Evolutionary conservation across 2,329 filamentous ascomycete genomes (phyloP).

Genomic region (Epichloe sylvatica): DNA sequence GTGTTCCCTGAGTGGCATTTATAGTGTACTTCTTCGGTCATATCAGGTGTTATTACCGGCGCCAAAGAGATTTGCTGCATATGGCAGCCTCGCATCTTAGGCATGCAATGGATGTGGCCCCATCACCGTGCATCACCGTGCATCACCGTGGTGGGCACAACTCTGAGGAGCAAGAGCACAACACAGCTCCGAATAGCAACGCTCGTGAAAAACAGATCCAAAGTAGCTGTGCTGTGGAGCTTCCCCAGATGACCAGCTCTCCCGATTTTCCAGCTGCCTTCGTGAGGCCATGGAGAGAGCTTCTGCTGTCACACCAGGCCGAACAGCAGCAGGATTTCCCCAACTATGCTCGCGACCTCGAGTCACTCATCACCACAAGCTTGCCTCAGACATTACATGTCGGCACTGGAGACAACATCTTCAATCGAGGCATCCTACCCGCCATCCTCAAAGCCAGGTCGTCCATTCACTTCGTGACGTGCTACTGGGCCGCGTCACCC

Average conservation of each 20-base stretch:
- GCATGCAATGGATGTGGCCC: no score
- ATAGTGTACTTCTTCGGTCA: no score
- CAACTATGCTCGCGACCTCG: conserved; percentile 28
- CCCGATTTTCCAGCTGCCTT: conserved; percentile 23
- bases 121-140: no score
- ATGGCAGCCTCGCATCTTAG: no score
- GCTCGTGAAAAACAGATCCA: no score
- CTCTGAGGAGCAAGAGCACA: no score
- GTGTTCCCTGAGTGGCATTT: no score
- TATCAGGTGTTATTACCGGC: no score
- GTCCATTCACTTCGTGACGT: conserved; percentile 65
- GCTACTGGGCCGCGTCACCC: conserved; percentile 62
- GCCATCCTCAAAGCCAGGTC: conserved; percentile 44
- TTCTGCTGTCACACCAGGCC: conserved; percentile 18
- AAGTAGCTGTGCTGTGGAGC: neutral
- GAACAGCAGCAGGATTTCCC: conserved; percentile 32
- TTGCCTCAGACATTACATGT: conserved; percentile 34
- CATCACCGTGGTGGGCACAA: no score
- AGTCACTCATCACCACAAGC: conserved; percentile 35
- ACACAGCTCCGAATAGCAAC: no score
- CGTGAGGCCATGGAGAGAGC: conserved; percentile 23
- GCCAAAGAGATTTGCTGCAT: no score
- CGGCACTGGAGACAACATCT: conserved; percentile 45
- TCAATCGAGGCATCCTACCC: conserved; percentile 41
- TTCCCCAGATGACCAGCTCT: neutral